Evolutionary conservation across 306 rosid genomes (phyloP).

Genomic region (Pterocarpus macrocarpus): DNA sequence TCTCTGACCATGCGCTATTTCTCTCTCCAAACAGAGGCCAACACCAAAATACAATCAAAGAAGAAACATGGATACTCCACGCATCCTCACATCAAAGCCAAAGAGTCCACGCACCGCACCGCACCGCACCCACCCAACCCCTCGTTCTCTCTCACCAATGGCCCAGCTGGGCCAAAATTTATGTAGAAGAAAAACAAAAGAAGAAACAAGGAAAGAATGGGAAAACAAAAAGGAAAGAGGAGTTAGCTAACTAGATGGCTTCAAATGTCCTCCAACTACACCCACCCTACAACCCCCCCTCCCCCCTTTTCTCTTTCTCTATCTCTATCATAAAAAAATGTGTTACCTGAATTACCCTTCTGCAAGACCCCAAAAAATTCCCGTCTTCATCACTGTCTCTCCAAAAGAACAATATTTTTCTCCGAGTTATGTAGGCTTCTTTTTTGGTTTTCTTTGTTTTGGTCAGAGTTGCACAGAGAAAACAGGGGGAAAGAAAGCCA

Average conservation of each 20-base stretch:
- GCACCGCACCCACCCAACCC: slow-evolving; percentile 38
- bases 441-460: slow-evolving; percentile 70
- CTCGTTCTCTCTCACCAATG: slow-evolving; percentile 60
- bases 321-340: slow-evolving; percentile 49
- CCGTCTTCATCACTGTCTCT: slow-evolving; percentile 87
- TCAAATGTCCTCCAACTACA: slow-evolving; percentile 79
- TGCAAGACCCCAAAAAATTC: slow-evolving; percentile 80
- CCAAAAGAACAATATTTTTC: slow-evolving; percentile 68
- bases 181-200: slow-evolving; percentile 30
- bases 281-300: slow-evolving; percentile 59
- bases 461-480: slow-evolving; percentile 91
- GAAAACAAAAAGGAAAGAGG: slow-evolving; percentile 27
- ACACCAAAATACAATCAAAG: slow-evolving; percentile 51
- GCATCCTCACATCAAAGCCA: too few species aligned
- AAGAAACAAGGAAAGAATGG: neutral
- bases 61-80: slow-evolving; percentile 55
- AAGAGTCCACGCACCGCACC: too few species aligned
- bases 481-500: slow-evolving; percentile 69
- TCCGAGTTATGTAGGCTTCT: slow-evolving; percentile 83
- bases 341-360: slow-evolving; percentile 87
- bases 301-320: slow-evolving; percentile 45
- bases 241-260: slow-evolving; percentile 60
- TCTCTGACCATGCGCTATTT: slow-evolving; percentile 34
- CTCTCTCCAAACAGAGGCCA: slow-evolving; percentile 55
- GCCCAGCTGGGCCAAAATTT: slow-evolving; percentile 88